Base-by-base conservation (phyloP, 2,329 filamentous ascomycete genomes). In the Ilyonectria destructans region DNA sequence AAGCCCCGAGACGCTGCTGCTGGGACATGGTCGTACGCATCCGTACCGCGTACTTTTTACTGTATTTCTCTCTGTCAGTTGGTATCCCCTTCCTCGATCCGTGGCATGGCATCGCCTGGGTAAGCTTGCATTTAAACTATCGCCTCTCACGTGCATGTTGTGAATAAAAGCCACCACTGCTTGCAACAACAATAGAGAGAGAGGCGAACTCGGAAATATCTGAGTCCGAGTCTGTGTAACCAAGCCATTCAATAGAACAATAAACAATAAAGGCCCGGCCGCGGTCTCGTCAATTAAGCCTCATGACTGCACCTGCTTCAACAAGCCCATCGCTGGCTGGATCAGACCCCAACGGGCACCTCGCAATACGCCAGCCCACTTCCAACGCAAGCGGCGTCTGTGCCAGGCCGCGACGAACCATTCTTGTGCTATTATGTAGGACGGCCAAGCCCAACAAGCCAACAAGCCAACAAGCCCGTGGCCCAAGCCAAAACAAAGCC, bases 311-410 rank as follows among this genome's bases (percentile, higher is more conserved):
- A 40, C 12, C 37, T 17, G 15, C 37, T 40, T 15, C 37, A 7
- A n/a, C 40, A 43, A 43, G 40, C 17, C 40, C 40, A 40, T 40
- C 37, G 15, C 31, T 33, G 8, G n/a, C 40, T 43, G 15, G 40
- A 8, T 17, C 40, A n/a, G 40, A 43, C 40, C 40, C 37, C 15
- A 43, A 43, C 40, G 40, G 40, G 40, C 40, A 17, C 40, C 40
- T 43, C 40, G 40, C 2, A n/a, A n/a, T n/a, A 43, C 15, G 15
- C 40, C 40, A 43, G 40, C 40, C 40, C 40, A 43, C 40, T 17
- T 43, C 15, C 40, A 43, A 43, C 40, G 40, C 40, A 43, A 43
- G 40, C 40, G 40, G 40, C 40, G 40, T 43, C 40, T 43, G 40
- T 43, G 37, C 37, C 37, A 43, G 15, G 13, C 37, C 13, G 17